Base-by-base conservation (phyloP, 1,284 basidiomycete genomes). In the Apiotrichum mycotoxinovorans region DNA sequence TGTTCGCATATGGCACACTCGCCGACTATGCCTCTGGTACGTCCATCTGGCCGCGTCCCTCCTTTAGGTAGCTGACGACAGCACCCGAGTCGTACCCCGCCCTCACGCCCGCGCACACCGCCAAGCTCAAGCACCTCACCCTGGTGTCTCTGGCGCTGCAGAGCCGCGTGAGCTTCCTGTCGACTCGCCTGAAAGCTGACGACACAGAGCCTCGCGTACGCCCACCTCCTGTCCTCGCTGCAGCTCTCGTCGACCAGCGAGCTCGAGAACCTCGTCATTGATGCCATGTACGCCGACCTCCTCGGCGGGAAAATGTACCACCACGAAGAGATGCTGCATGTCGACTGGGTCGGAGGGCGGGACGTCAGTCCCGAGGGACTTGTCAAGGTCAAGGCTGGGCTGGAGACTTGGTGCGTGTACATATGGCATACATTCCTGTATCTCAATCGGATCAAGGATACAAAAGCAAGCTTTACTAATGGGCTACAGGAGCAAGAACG, bases 191-290 rank as follows among this genome's bases (percentile, higher is more conserved):
- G n/a, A n/a, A 3, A 22, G 14, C 56, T 58, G 26, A 58, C 56
- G 10, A 8, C 37, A n/a, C 33, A 73, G 72, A 65, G 66, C 14
- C 58, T 72, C 7, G 52, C 62, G 3, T 73, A 74, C 52, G 41
- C 66, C 23, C 50, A 62, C 20, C 51, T 75, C 22, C 38, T 64
- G 17, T 25, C 52, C 4, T 40, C 52, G 2, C 83, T 97, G 20
- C 82, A 89, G 46, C 82, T 92, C 71, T 80, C 83, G 2, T 85
- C 83, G 1, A 84, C 91, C 52, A 85, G 91, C 50, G 88, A 89
- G 62, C 84, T 98, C 4, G 95, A 98, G 73, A 93, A 97, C 74
- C 83, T 96, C 62, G 88, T 97, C 73, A 97, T 98, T 73, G 93
- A 97, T 67, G 86, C 87, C 11, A 91, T 97, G 71, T 98, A 97